Evolutionary conservation across 495 filamentous ascomycete genomes (phyloP), one percentile per base, ranked within the genome.

Genomic region (Daldinia decipiens): DNA sequence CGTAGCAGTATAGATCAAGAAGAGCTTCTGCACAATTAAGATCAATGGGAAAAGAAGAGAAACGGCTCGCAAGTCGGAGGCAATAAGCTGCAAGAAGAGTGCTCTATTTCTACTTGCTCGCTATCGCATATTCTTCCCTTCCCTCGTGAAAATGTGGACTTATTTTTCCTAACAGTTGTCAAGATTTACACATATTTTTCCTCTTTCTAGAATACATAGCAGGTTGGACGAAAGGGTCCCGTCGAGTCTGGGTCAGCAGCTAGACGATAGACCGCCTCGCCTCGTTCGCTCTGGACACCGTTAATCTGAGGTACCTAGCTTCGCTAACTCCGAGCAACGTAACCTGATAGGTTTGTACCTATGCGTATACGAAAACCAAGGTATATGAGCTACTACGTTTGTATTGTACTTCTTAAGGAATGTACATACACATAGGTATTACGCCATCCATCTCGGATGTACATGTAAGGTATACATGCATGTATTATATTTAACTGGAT

Each of bases 241-340:
- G 27, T 27, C 27, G 27, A 27, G 27, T 27, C 17, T 47, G 43
- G 43, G 43, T 47, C 17, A 47, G 43, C 43, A 47, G 21, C 43
- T 36, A 21, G 24, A 55, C 45, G 55, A 55, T 59, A 64, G 54
- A 53, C 67, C 61, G 61, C 43, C 43, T 47, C 19, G 17, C 19
- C 19, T n/a, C 43, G 8, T 47, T 70, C 19, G 32, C 56, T 64
- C 56, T 65, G 56, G 67, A 19, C 31, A 43, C 39, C 21, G 38
- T 70, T 65, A 29, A 65, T 60, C 57, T 29, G 6, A 21, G 38
- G 38, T n/a, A 51, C 50, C 29, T 55, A 60, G 31, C 31, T 53
- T 70, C 61, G 67, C 67, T 70, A 70, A 70, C 55, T 70, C 67
- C 67, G 67, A 65, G 12, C 17, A 38, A 32, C 34, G 60, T 63